Evolutionary conservation across 1,139 yeast genomes (phyloP).

Genomic region (Lipomyces yarrowii): DNA sequence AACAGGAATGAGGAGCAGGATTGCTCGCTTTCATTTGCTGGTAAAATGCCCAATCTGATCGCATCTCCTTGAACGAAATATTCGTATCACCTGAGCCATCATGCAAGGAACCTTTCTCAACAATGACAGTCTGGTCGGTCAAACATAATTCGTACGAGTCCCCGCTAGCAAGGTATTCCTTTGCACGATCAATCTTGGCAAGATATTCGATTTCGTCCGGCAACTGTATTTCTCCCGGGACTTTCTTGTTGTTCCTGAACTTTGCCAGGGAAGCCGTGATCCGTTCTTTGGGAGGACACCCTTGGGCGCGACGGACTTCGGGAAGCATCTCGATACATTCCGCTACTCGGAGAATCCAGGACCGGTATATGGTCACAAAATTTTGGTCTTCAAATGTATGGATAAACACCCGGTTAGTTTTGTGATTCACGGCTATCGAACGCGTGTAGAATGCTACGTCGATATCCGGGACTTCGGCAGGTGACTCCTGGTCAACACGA

Average conservation of each 20-base stretch:
- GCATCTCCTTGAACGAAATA: conserved; percentile 27
- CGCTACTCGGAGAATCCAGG: not conserved
- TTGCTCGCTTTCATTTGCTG: conserved; percentile 69
- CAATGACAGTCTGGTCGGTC: conserved; percentile 73
- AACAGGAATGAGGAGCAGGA: conserved; percentile 93
- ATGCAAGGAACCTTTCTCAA: conserved; percentile 6
- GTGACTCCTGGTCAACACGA: conserved; percentile 8
- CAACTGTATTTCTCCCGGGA: conserved; percentile 13
- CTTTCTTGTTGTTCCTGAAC: conserved; percentile 5
- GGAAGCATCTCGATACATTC: not conserved
- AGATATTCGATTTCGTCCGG: conserved; percentile 54
- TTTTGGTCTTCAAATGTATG: conserved; percentile 38
- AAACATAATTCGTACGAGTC: conserved; percentile 94
- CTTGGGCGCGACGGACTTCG: not conserved
- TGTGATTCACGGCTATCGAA: conserved; percentile 58
- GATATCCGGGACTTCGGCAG: conserved; percentile 58
- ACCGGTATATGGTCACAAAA: conserved; percentile 15
- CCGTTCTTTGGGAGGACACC: not conserved
- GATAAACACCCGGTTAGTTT: conserved; percentile 53
- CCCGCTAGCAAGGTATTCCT: conserved; percentile 70
- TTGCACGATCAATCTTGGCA: conserved; percentile 63
- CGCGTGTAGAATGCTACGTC: conserved; percentile 74
- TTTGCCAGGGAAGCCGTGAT: not conserved
- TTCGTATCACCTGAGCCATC: conserved; percentile 38
- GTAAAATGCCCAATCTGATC: conserved; percentile 75